A percentile compares a stretch with the other conserved stretches of the same genome.
These are phyloP conservation scores for Myochromella boudieri DNA, from an alignment of 768 basidiomycete genomes.

Conservation along the genomic window DNA sequence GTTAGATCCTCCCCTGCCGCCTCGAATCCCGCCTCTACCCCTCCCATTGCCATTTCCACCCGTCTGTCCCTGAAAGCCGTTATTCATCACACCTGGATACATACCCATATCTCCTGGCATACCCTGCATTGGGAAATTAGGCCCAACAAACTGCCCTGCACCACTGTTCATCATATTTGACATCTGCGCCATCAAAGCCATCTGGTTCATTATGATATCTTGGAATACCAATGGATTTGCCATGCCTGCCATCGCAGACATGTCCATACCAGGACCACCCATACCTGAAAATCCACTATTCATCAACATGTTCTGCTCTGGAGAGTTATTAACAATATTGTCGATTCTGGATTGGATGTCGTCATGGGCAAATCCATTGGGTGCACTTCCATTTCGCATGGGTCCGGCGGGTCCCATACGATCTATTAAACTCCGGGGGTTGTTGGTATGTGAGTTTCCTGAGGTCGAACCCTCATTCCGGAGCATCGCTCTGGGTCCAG, in stretches of 20 bases:
- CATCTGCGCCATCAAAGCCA: constrained; percentile 94
- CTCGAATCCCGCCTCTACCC: constrained; percentile 41
- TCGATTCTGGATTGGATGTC: constrained; percentile 81
- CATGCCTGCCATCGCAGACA: constrained; percentile 58
- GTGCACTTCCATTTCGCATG: constrained; percentile 26
- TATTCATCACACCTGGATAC: constrained; percentile 40
- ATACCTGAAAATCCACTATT: constrained; percentile 43
- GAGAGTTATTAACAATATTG: constrained; percentile 63
- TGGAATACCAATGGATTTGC: constrained; percentile 74
- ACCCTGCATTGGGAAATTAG: constrained; percentile 61
- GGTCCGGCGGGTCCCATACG: constrained; percentile 63
- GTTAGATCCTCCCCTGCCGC: constrained; percentile 45
- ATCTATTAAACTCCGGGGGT: constrained; percentile 75
- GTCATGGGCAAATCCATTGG: constrained; percentile 49
- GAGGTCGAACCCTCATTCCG: constrained; percentile 35
- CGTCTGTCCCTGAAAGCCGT: constrained; percentile 35
- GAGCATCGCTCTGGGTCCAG: constrained; percentile 84
- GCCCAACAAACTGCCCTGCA: constrained; percentile 53
- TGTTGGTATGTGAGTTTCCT: constrained; percentile 25
- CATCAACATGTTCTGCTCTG: constrained; percentile 60
- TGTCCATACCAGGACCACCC: constrained; percentile 55
- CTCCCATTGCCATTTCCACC: constrained; percentile 33
- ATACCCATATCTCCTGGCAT: constrained; percentile 56
- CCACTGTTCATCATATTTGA: constrained; percentile 75
- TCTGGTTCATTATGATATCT: constrained; percentile 90